Evolutionary conservation across 352 stramenopile genomes (phyloP).

Genomic region (Halophytophthora batemanensis): DNA sequence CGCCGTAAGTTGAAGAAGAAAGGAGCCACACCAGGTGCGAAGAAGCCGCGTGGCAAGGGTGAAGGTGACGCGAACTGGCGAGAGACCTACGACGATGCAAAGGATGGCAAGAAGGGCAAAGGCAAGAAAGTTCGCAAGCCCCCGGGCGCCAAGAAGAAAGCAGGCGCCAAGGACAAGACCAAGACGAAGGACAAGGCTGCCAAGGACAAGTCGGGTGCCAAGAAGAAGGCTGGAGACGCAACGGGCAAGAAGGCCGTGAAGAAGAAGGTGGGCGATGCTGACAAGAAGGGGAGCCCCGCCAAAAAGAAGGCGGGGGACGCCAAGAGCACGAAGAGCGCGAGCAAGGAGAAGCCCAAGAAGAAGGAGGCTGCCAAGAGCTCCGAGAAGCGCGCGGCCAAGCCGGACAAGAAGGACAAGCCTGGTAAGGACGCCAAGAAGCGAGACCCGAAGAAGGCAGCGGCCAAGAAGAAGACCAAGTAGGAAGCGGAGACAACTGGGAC

Average conservation of each 20-base stretch:
- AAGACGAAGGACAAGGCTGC: slow-evolving; percentile 18
- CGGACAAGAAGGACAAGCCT: slow-evolving; percentile 18
- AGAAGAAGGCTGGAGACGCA: slow-evolving; percentile 14
- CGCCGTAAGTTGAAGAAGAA: slow-evolving; percentile 89
- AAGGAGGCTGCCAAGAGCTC: slow-evolving; percentile 7
- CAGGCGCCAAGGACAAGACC: slow-evolving; percentile 18
- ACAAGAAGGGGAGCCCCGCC: slow-evolving; percentile 9
- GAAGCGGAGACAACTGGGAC: too few relatives aligned
- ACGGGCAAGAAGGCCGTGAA: slow-evolving; percentile 20
- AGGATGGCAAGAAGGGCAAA: too few relatives aligned
- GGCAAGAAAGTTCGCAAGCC: too few relatives aligned
- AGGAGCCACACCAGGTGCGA: slow-evolving; percentile 79
- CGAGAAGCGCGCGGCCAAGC: slow-evolving; percentile 13
- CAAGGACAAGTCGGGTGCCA: slow-evolving; percentile 4
- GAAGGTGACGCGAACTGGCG: slow-evolving; percentile 72
- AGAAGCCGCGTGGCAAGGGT: slow-evolving; percentile 13
- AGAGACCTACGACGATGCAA: slow-evolving; percentile 76
- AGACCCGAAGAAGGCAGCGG: slow-evolving; percentile 19
- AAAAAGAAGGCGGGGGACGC: slow-evolving; percentile 11
- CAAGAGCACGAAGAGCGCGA: slow-evolving; percentile 14
- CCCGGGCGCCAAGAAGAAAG: too few relatives aligned
- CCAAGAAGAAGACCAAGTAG: slow-evolving; percentile 18
- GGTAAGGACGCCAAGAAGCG: slow-evolving; percentile 4
- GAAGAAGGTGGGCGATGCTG: slow-evolving; percentile 12
- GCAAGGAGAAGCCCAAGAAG: slow-evolving; percentile 28